phyloP scores from a whole-genome alignment of 2,329 filamentous ascomycete species.

The Fusarium udum region DNA sequence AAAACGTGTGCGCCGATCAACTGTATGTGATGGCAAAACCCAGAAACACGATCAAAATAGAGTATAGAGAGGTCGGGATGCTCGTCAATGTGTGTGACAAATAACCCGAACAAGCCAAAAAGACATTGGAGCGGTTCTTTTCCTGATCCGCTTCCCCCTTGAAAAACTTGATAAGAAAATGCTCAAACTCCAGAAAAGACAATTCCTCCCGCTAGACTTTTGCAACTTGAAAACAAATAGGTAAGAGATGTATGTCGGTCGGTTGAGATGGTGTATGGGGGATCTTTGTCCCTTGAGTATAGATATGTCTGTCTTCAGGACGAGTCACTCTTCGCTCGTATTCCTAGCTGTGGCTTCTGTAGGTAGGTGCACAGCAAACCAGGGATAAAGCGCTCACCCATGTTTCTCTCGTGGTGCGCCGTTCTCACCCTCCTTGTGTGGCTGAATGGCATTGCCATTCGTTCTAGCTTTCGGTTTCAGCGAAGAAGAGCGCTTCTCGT shows the following conservation, averaged over 20 bases:
- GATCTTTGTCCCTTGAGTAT: not conserved
- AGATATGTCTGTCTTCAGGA: not conserved
- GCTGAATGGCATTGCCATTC: slow-evolving; percentile 27
- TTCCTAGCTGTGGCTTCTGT: not conserved
- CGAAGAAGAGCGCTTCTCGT: slow-evolving; percentile 29
- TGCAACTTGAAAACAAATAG: slow-evolving; percentile 12
- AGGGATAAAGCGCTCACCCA: slow-evolving; percentile 9
- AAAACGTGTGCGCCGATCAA: slow-evolving; percentile 17
- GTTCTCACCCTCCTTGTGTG: slow-evolving; percentile 23
- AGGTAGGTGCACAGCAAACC: not conserved
- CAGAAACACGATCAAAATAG: not conserved
- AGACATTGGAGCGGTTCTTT: slow-evolving; percentile 19
- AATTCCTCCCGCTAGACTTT: slow-evolving; percentile 34
- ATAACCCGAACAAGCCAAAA: slow-evolving; percentile 6
- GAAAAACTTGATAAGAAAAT: slow-evolving; percentile 8
- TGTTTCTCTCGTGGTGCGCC: slow-evolving; percentile 32
- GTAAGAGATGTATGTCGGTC: slow-evolving; percentile 7
- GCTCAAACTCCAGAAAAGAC: slow-evolving; percentile 24
- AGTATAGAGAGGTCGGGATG: not conserved
- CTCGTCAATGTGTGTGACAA: not conserved
- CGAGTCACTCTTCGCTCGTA: slow-evolving; percentile 1
- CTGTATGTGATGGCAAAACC: slow-evolving; percentile 1
- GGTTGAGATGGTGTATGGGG: not conserved
- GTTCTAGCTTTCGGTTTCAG: slow-evolving; percentile 27
- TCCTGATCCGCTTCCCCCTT: slow-evolving; percentile 5